Evolutionary conservation across 208 protist species (phyloP).

Genomic region (Crithidia sp.): DNA sequence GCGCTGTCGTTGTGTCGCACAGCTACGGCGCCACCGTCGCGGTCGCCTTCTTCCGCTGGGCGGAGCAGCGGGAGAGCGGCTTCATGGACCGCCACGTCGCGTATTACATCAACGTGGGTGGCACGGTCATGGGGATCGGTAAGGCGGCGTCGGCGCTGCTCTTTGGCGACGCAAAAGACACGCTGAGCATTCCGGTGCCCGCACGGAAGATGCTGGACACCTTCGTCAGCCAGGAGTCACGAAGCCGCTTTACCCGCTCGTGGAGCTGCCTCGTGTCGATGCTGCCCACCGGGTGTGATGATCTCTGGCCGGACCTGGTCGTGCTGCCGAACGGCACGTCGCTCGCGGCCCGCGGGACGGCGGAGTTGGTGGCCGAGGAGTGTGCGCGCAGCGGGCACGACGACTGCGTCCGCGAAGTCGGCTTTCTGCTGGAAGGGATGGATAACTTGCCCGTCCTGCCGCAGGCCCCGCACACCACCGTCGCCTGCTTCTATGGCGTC

Average conservation of each 20-base stretch:
- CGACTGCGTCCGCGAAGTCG: conserved; percentile 41
- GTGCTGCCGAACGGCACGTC: conserved; percentile 62
- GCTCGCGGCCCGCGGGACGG: conserved; percentile 36
- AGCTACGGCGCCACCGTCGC: conserved; percentile 88
- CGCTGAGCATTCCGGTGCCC: conserved; percentile 66
- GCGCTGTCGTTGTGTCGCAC: conserved; percentile 86
- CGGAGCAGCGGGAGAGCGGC: conserved; percentile 63
- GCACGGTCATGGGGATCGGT: conserved; percentile 73
- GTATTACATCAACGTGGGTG: conserved; percentile 88
- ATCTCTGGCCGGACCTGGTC: conserved; percentile 48
- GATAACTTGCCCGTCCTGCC: conserved; percentile 76
- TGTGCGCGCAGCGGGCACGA: conserved; percentile 59
- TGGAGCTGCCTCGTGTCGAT: conserved; percentile 79
- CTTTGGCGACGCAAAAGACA: conserved; percentile 88
- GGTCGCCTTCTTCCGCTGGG: conserved; percentile 90
- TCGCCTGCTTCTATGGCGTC: conserved; percentile 92
- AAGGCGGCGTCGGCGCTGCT: conserved; percentile 85
- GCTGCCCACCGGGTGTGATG: conserved; percentile 71
- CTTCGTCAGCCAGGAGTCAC: conserved; percentile 68
- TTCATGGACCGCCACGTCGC: conserved; percentile 88
- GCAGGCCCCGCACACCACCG: conserved; percentile 77
- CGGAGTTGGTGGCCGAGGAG: conserved; percentile 45
- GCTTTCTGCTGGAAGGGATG: conserved; percentile 35
- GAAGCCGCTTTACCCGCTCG: conserved; percentile 67
- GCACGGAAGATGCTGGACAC: conserved; percentile 78